Conservation (phyloP, 139 green algal genomes). For the Closterium sp. region DNA sequence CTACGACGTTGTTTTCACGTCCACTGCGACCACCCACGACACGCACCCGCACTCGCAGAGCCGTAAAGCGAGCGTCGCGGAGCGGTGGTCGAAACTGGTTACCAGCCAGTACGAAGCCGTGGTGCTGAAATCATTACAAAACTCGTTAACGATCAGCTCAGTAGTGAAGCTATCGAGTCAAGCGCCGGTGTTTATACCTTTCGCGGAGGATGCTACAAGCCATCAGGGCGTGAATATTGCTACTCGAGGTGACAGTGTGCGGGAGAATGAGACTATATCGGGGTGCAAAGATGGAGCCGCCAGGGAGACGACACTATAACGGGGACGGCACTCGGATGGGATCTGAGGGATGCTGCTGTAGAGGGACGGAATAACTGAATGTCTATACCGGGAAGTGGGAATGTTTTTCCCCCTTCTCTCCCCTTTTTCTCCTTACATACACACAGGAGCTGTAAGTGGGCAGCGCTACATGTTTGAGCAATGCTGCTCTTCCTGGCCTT, state of each 20-base stretch:
- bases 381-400: too few relatives aligned
- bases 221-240: neutral
- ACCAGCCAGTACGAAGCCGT: neutral
- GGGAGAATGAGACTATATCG: neutral
- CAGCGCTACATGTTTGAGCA: too few relatives aligned
- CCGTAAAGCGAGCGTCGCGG: neutral
- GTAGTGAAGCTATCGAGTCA: neutral
- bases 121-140: neutral
- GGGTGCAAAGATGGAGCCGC: neutral
- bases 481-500: too few relatives aligned
- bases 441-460: too few relatives aligned
- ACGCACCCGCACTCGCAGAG: neutral
- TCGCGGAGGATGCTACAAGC: neutral
- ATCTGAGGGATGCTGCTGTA: too few relatives aligned
- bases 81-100: neutral
- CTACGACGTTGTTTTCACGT: neutral
- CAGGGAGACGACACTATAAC: neutral
- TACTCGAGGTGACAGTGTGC: neutral
- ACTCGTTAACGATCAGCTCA: neutral
- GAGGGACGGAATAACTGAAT: too few relatives aligned
- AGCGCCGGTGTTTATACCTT: neutral
- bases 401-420: too few relatives aligned
- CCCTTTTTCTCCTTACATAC: too few relatives aligned
- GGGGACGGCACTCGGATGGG: too few relatives aligned
- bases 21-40: neutral